Conservation (phyloP, 2,329 filamentous ascomycete species). For the Clonostachys byssicola region DNA sequence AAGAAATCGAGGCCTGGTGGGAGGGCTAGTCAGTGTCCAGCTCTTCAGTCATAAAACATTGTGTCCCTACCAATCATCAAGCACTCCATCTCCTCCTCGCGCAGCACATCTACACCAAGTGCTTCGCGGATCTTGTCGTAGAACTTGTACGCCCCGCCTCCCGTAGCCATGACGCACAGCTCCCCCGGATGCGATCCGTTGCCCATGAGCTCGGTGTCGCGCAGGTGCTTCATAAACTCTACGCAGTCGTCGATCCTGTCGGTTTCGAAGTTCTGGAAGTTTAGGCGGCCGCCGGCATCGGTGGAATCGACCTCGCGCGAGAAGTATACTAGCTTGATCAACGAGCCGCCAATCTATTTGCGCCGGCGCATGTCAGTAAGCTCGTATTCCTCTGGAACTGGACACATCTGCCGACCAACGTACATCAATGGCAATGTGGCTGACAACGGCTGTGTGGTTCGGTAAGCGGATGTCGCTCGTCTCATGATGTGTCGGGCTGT, state of each 20-base stretch:
- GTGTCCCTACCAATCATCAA: constrained; percentile 73
- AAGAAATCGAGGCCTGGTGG: constrained; percentile 86
- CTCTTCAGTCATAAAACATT: not conserved
- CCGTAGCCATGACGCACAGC: constrained; percentile 91
- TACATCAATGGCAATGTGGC: constrained; percentile 95
- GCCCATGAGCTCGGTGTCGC: constrained; percentile 73
- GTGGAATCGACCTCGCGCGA: constrained; percentile 78
- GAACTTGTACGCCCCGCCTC: constrained; percentile 93
- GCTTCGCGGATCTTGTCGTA: constrained; percentile 86
- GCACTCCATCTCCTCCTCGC: constrained; percentile 98
- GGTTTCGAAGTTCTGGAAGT: constrained; percentile 96
- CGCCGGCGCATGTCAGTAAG: too few relatives aligned
- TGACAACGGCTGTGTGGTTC: constrained; percentile 91
- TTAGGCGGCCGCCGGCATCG: constrained; percentile 82
- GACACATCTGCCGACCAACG: constrained; percentile 25
- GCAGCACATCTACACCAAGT: constrained; percentile 79
- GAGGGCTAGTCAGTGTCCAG: not conserved
- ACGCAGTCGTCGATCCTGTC: constrained; percentile 91
- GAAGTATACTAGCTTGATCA: constrained; percentile 97
- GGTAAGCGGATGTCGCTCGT: constrained; percentile 94
- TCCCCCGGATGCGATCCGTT: constrained; percentile 70
- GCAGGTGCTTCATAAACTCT: constrained; percentile 82
- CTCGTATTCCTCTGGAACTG: too few relatives aligned
- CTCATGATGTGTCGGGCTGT: constrained; percentile 54
- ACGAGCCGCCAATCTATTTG: constrained; percentile 81